A percentile compares a stretch with the other conserved stretches of the same genome.
Evolutionary conservation across 2,329 filamentous ascomycete genomes (phyloP).

Genomic region (Fusarium sp.): DNA sequence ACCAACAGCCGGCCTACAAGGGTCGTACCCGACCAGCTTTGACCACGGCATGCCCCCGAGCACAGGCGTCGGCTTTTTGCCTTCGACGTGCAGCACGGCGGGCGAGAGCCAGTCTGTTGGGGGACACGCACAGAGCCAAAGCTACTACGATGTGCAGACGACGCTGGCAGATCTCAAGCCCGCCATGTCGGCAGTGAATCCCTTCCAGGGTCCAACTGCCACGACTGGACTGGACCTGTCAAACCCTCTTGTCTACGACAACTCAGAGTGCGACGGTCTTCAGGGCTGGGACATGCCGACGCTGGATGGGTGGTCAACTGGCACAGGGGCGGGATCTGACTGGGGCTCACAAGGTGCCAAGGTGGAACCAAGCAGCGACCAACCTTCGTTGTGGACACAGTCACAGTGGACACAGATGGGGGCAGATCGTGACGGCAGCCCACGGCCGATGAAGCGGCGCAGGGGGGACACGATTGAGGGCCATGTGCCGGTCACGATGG

Average conservation of each 20-base stretch:
- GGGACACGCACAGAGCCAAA: conserved; percentile 42
- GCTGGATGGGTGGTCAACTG: conserved; percentile 50
- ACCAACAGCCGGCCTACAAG: conserved; percentile 63
- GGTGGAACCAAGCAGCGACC: conserved; percentile 45
- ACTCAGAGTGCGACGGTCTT: conserved; percentile 48
- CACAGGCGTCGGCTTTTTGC: conserved; percentile 48
- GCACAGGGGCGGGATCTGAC: conserved; percentile 46
- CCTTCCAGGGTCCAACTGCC: conserved; percentile 46
- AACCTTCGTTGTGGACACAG: conserved; percentile 51
- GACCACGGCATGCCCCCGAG: conserved; percentile 51
- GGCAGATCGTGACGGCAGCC: conserved; percentile 51
- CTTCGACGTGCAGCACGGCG: conserved; percentile 44
- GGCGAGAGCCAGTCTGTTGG: conserved; percentile 41
- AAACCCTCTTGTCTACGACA: conserved; percentile 51
- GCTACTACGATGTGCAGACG: conserved; percentile 50
- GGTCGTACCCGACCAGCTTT: conserved; percentile 60
- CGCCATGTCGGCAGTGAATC: conserved; percentile 44
- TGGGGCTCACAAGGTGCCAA: conserved; percentile 49
- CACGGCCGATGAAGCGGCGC: conserved; percentile 53
- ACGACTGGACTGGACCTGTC: conserved; percentile 49
- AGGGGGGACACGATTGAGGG: conserved; percentile 49
- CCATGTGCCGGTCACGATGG: conserved; percentile 48
- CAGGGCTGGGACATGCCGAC: conserved; percentile 54
- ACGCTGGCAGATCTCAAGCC: conserved; percentile 52
- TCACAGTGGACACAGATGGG: conserved; percentile 51